phyloP scores from a whole-genome alignment of 2,329 filamentous ascomycete genomes.

The Pleurostoma richardsiae region DNA sequence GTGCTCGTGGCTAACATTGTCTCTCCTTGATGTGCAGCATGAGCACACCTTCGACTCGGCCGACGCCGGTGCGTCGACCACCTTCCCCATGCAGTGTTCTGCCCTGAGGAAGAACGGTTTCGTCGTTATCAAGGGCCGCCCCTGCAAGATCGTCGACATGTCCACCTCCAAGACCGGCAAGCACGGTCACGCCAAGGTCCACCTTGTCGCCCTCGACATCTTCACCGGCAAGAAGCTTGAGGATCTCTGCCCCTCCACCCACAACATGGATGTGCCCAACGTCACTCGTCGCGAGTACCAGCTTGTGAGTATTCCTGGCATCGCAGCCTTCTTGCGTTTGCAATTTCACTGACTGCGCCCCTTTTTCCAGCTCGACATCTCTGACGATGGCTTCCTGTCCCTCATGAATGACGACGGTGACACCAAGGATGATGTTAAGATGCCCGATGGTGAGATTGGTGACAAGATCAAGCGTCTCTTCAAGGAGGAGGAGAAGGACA shows the following conservation, averaged over 20 bases:
- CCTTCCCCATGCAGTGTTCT: slow-evolving; percentile 98
- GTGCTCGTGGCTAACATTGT: slow-evolving; percentile 3
- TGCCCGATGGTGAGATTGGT: slow-evolving; percentile 85
- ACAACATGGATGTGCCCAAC: slow-evolving; percentile 97
- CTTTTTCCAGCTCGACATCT: slow-evolving; percentile 72
- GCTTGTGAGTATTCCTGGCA: slow-evolving; percentile 62
- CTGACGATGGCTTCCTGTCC: slow-evolving; percentile 90
- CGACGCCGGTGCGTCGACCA: slow-evolving; percentile 92
- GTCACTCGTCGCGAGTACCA: slow-evolving; percentile 88
- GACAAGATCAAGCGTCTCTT: slow-evolving; percentile 82
- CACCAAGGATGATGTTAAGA: slow-evolving; percentile 91
- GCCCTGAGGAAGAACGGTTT: slow-evolving; percentile 98
- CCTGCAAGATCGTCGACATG: slow-evolving; percentile 99
- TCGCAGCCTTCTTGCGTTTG: slow-evolving; percentile 2
- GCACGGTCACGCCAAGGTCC: slow-evolving; percentile 99
- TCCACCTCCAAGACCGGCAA: slow-evolving; percentile 99
- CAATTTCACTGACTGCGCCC: neutral
- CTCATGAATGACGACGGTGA: slow-evolving; percentile 84
- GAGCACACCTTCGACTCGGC: slow-evolving; percentile 79
- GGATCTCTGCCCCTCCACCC: slow-evolving; percentile 96
- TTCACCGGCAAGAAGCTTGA: slow-evolving; percentile 99
- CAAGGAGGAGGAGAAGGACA: slow-evolving; percentile 80
- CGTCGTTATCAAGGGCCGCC: slow-evolving; percentile 97
- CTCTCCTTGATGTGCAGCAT: slow-evolving; percentile 39
- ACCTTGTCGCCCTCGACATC: slow-evolving; percentile 96